Base-by-base conservation (phyloP, 2,329 filamentous ascomycete species). In the Sclerotinia sclerotiorum region DNA sequence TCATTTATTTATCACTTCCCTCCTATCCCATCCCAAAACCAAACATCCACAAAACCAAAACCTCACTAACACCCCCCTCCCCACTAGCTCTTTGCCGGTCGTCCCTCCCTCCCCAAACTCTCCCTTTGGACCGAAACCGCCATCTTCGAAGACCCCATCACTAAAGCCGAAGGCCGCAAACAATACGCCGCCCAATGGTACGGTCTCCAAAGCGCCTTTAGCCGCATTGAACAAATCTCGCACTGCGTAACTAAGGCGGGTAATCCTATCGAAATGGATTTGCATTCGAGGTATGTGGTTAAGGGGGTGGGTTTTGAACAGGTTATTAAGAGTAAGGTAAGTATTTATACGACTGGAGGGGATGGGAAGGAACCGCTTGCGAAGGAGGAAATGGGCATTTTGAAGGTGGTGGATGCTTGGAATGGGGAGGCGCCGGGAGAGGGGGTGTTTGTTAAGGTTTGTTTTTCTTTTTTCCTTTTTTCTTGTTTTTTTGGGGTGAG, bases 251-350 rank as follows among this genome's bases (percentile, higher is more conserved):
- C 79, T 0, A 81, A 80, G 21, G 77, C 79, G 0, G 86, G 86
- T 1, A 88, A 89, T 71, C 87, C 88, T 0, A 88, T 90, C 52
- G 77, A 82, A 69, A 78, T 90, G 73, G 81, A 86, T 49, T n/a
- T 86, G 70, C 83, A 82, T 75, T 84, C 81, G 0, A 76, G 80
- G 64, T 87, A 87, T 76, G 81, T 81, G 6, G 77, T 87, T 69
- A 86, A 86, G 77, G 84, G 83, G 0, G 77, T 86, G 54, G 79
- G 79, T 0, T 83, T 80, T 71, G 84, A 85, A 75, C 79, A 84
- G 75, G 80, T 78, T 6, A 83, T 87, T 63, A 76, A 80, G 48
- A 83, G 81, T 69, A 77, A 81, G 54, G 77, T 87, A 42, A 79
- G 80, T 63, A 84, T 87, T 65, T 78, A 81, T 72, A 77, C 79